Conservation (phyloP, 306 rosid genomes). For the Medicago ruthenica region DNA sequence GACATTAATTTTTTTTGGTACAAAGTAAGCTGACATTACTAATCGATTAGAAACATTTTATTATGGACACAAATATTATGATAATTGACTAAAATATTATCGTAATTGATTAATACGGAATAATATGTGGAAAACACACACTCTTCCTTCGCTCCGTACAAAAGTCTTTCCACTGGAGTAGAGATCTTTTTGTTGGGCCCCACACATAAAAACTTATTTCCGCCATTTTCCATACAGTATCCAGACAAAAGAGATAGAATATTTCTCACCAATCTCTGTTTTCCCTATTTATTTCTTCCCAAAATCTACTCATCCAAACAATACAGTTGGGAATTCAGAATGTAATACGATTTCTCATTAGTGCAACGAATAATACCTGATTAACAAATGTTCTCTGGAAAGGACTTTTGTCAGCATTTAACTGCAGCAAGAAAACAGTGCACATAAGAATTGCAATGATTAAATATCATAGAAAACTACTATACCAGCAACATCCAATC, state of each 20-base stretch:
- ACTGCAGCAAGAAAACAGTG: constrained; percentile 62
- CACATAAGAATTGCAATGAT: constrained; percentile 39
- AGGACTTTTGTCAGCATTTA: constrained; percentile 96
- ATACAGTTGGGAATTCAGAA: constrained; percentile 28
- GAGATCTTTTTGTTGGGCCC: not conserved
- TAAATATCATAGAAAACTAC: constrained; percentile 21
- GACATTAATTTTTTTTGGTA: not conserved
- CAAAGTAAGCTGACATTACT: not conserved
- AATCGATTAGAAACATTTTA: not conserved
- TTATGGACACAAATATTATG: not conserved
- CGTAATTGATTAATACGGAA: not conserved
- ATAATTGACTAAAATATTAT: constrained; percentile 9
- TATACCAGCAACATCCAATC: constrained; percentile 21
- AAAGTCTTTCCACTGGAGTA: not conserved
- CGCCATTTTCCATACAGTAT: constrained; percentile 8
- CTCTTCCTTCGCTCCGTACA: not conserved
- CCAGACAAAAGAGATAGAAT: not conserved
- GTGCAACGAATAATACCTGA: constrained; percentile 66
- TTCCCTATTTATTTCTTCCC: constrained; percentile 6
- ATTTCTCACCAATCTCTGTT: constrained; percentile 1
- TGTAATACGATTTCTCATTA: constrained; percentile 36
- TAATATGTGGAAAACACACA: not conserved
- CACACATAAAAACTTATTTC: not conserved
- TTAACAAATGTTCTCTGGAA: constrained; percentile 95
- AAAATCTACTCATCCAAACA: constrained; percentile 21